Evolutionary conservation across 148 eudicot species (phyloP).

Genomic region (Camellia granthamiana): DNA sequence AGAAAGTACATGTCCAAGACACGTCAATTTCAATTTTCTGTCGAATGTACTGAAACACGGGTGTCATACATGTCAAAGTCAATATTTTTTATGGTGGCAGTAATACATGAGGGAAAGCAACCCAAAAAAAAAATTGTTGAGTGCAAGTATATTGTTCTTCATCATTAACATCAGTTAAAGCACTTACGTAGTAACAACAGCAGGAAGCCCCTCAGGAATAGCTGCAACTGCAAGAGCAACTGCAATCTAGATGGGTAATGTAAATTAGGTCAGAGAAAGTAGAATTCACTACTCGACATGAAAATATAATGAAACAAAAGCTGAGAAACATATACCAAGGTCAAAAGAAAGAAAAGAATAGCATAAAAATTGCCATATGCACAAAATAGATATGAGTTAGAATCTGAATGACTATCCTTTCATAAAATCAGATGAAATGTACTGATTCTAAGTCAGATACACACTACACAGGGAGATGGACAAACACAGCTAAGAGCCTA

Average conservation of each 20-base stretch:
- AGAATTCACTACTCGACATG: conserved; percentile 9
- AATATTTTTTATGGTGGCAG: background rate
- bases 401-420: background rate
- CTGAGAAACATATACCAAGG: background rate
- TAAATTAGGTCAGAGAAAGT: conserved; percentile 13
- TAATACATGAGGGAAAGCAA: too few relatives aligned
- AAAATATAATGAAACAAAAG: background rate
- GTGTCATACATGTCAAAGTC: background rate
- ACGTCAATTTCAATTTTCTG: background rate
- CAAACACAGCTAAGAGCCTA: background rate
- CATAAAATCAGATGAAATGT: background rate
- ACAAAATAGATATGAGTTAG: background rate
- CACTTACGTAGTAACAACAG: conserved; percentile 89
- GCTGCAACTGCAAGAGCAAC: conserved; percentile 98
- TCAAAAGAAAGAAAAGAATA: background rate
- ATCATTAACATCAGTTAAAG: conserved; percentile 7
- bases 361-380: background rate
- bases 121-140: background rate
- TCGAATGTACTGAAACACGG: background rate
- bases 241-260: conserved; percentile 56
- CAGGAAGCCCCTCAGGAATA: conserved; percentile 95
- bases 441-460: background rate
- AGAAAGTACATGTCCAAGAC: background rate
- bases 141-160: background rate
- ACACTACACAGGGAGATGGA: background rate